Evolutionary conservation across 192 early-diverging fungal species (phyloP), one percentile per base, ranked within the genome.

Genomic region (Phlyctochytrium planicorne): DNA sequence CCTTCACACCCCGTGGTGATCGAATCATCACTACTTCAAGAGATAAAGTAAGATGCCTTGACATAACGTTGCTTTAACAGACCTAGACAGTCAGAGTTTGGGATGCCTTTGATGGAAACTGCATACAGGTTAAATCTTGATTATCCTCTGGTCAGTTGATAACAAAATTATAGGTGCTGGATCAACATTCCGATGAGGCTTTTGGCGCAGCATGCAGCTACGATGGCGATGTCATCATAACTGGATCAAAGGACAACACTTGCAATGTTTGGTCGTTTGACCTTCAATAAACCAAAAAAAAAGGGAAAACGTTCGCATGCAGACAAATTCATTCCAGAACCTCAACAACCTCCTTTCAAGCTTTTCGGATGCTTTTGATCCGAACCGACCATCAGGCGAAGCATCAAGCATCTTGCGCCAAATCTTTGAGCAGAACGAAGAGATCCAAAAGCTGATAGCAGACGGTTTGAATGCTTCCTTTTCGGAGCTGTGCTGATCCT

Each of bases 201-300:
- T 84, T 84, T 63, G 68, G 70, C 32, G 69, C 70, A 37, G 62
- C 78, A 20, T 84, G 82, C 62, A 83, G 75, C 65, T 84, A 84
- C 59, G 59, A 81, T 30, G 81, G 79, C 2, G 67, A 78, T 62
- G 24, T 34, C 2, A 71, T 81, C 3, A 16, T 84, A 2, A 83
- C 82, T 31, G 80, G 75, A 3, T 76, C 77, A 14, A 78, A 78
- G 56, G 77, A 78, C 57, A 78, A 78, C 52, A 68, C 66, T 6
- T 78, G 77, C 55, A 68, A 74, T 30, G 24, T 78, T 14, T 78
- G 72, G 70, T n/a, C n/a, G n/a, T n/a, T n/a, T n/a, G n/a, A n/a
- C n/a, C n/a, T n/a, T n/a, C n/a, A n/a, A n/a, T n/a, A n/a, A n/a
- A n/a, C n/a, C n/a, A n/a, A n/a, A n/a, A n/a, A n/a, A n/a, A n/a